Conservation (phyloP, 2,329 filamentous ascomycete genomes). For the Alternaria arbusti region DNA sequence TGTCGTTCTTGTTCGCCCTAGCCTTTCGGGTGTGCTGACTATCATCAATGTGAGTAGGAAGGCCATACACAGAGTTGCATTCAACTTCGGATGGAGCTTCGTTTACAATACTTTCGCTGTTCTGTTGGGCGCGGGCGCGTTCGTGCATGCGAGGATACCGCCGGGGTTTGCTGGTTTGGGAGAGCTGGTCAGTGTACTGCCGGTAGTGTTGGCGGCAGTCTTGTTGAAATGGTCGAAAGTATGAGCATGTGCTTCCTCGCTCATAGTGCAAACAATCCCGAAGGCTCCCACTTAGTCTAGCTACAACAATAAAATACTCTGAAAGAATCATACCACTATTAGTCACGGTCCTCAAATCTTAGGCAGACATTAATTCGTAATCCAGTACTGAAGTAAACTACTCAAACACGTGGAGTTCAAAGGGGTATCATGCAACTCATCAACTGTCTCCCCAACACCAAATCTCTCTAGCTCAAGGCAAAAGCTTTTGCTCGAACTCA, state of each 20-base stretch:
- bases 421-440: slow-evolving; percentile 4
- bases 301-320: neutral
- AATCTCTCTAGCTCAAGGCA: slow-evolving; percentile 29
- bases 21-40: slow-evolving; percentile 55
- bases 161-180: slow-evolving; percentile 72
- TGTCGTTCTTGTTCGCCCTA: slow-evolving; percentile 67
- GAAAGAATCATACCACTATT: neutral
- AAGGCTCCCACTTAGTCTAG: neutral
- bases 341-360: neutral
- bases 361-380: neutral
- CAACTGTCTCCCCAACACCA: neutral
- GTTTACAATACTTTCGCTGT: slow-evolving; percentile 75
- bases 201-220: slow-evolving; percentile 67
- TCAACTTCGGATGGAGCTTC: slow-evolving; percentile 75
- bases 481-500: slow-evolving; percentile 44
- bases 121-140: slow-evolving; percentile 65
- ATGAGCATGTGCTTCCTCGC: neutral
- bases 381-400: neutral
- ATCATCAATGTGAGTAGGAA: slow-evolving; percentile 61
- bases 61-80: slow-evolving; percentile 53
- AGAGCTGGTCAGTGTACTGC: slow-evolving; percentile 75
- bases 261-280: neutral
- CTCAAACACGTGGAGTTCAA: neutral
- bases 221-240: slow-evolving; percentile 49
- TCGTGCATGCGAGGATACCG: slow-evolving; percentile 64